These are phyloP conservation scores for Meyerozyma sp. DNA, from an alignment of 1,139 yeast species.

Conservation along the genomic window DNA sequence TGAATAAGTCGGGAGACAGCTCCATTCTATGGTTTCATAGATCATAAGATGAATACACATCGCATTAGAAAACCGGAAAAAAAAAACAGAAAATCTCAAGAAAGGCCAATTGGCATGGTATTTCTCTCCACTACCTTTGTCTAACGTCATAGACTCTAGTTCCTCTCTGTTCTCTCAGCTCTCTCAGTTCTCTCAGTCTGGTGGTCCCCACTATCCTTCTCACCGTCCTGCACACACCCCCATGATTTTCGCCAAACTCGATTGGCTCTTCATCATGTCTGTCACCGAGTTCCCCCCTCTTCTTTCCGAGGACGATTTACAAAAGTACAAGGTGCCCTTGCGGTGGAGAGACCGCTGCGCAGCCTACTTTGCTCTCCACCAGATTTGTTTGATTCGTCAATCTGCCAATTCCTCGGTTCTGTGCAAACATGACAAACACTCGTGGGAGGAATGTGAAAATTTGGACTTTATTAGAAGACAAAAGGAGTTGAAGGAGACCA, in stretches of 20 bases:
- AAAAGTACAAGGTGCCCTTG: slow-evolving; percentile 71
- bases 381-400: slow-evolving; percentile 44
- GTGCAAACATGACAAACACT: slow-evolving; percentile 76
- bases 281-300: slow-evolving; percentile 49
- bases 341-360: slow-evolving; percentile 88
- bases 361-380: slow-evolving; percentile 57
- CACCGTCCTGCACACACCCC: slow-evolving; percentile 5
- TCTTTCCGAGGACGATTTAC: slow-evolving; percentile 80
- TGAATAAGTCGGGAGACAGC: too few species aligned
- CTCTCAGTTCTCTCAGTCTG: too few species aligned
- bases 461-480: slow-evolving; percentile 80
- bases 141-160: not conserved
- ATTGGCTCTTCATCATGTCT: slow-evolving; percentile 22
- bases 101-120: too few species aligned
- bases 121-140: not conserved
- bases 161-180: too few species aligned
- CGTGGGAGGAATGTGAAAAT: slow-evolving; percentile 83
- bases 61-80: too few species aligned
- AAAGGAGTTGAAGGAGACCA: slow-evolving; percentile 59
- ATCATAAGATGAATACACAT: too few species aligned
- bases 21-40: too few species aligned
- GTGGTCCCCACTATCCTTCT: not conserved
- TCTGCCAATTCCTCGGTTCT: slow-evolving; percentile 44
- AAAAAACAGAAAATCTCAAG: too few species aligned
- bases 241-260: slow-evolving; percentile 4